These are phyloP conservation scores for Puccinia hordei DNA, from an alignment of 1,284 basidiomycete genomes.

Conservation along the genomic window DNA sequence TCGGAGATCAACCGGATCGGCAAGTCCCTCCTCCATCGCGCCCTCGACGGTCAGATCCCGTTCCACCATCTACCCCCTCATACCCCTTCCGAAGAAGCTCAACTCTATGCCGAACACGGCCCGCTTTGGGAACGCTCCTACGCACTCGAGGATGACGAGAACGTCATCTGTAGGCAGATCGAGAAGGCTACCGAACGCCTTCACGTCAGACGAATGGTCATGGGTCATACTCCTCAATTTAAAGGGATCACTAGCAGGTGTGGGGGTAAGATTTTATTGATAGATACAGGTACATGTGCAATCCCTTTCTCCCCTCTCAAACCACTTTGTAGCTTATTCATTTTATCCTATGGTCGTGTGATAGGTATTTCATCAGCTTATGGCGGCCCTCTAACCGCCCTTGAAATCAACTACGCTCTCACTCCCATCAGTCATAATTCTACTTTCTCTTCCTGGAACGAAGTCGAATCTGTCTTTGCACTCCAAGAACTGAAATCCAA, in stretches of 20 bases:
- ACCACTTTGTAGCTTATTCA: slow-evolving; percentile 60
- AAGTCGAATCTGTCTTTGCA: slow-evolving; percentile 33
- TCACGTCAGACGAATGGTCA: slow-evolving; percentile 80
- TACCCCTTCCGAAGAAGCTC: slow-evolving; percentile 69
- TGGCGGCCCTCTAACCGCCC: slow-evolving; percentile 81
- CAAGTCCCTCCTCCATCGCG: slow-evolving; percentile 67
- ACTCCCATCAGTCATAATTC: slow-evolving; percentile 57
- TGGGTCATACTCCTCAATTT: slow-evolving; percentile 92
- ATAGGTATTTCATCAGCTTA: slow-evolving; percentile 87
- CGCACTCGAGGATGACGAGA: slow-evolving; percentile 71
- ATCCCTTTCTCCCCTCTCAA: no score
- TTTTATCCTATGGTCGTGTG: slow-evolving; percentile 24
- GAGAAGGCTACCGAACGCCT: slow-evolving; percentile 71
- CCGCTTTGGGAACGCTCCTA: slow-evolving; percentile 70
- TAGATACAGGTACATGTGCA: slow-evolving; percentile 66
- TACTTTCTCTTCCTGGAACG: neutral
- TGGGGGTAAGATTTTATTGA: slow-evolving; percentile 81
- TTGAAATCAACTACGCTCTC: slow-evolving; percentile 73
- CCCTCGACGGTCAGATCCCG: slow-evolving; percentile 65
- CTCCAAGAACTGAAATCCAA: slow-evolving; percentile 40
- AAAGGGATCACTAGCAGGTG: slow-evolving; percentile 79
- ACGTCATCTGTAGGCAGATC: slow-evolving; percentile 70
- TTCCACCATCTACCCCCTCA: slow-evolving; percentile 71
- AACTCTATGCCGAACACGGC: slow-evolving; percentile 74
- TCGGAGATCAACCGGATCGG: slow-evolving; percentile 74